Base-by-base conservation (phyloP, 1,139 yeast species). In the Starmera stellimalicola region DNA sequence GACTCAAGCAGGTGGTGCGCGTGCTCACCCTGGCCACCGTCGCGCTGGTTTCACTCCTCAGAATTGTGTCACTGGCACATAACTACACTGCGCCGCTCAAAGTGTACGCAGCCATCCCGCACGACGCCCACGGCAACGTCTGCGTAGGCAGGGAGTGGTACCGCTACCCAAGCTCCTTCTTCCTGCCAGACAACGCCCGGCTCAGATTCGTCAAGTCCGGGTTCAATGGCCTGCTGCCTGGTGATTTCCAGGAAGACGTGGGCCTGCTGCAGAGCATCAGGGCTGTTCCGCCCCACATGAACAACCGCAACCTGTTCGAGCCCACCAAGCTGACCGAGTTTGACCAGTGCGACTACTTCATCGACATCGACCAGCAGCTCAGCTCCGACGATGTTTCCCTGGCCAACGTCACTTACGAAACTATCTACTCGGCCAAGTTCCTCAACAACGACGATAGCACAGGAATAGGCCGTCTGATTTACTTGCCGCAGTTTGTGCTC, bases 71-170 rank as follows among this genome's bases (percentile, higher is more conserved):
- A 0, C 52, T 79, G 40, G 65, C 72, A 1, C 58, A 59, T 12
- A 77, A 78, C 51, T 75, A 80, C 51, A 58, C 71, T 29, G 77
- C 85, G 1, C 87, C 88, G 15, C 54, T 78, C 29, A 41, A 52
- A 2, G 63, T 69, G 3, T 71, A 68, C 39, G 42, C 54, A 16
- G 51, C 54, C 38, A 34, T 60, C 19, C 60, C 57, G 16, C 11
- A n/a, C 6, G 27, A 33, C n/a, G 38, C 41, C 0, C 18, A 44
- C 2, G 62, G 63, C 4, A 78, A 74, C 44, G 78, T 88, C 0
- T 91, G 97, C 54, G 68, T 83, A 16, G 96, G 95, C 3, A 71
- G 95, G 39, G 97, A 91, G 58, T 88, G 97, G 96, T 85, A 85
- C 50, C 83, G 91, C 50, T 88, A 64, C 58, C 96, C 97, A 10